phyloP scores from a whole-genome alignment of 2,329 filamentous ascomycete species.

The Monosporascus sp. region DNA sequence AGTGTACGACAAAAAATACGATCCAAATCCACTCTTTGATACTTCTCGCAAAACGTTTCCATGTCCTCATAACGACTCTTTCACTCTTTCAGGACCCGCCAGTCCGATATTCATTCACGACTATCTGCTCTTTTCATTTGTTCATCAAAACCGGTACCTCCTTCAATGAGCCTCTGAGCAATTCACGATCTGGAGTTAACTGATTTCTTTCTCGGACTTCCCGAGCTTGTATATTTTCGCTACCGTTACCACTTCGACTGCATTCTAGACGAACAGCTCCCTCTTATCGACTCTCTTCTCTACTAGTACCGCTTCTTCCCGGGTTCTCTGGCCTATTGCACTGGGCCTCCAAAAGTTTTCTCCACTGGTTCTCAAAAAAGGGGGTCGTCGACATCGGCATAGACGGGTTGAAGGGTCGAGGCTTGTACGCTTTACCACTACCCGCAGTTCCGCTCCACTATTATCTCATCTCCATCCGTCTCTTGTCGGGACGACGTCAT shows the following conservation, averaged over 20 bases:
- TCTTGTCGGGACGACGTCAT: slow-evolving; percentile 42
- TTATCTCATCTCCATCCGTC: slow-evolving; percentile 19
- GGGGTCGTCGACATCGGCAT: slow-evolving; percentile 20
- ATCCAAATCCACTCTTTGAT: slow-evolving; percentile 24
- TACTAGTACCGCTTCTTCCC: slow-evolving; percentile 2
- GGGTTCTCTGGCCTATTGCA: slow-evolving; percentile 17
- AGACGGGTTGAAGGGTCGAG: slow-evolving; percentile 21
- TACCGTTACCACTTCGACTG: slow-evolving; percentile 6
- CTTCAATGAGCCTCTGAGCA: slow-evolving; percentile 41
- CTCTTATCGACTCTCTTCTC: slow-evolving; percentile 2
- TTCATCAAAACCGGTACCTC: slow-evolving; percentile 32
- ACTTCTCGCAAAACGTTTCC: slow-evolving; percentile 25
- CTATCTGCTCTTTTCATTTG: slow-evolving; percentile 30
- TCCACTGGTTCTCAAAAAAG: slow-evolving; percentile 14
- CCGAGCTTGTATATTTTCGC: slow-evolving; percentile 27
- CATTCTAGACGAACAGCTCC: not conserved
- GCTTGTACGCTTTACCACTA: slow-evolving; percentile 23
- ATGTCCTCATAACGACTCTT: slow-evolving; percentile 41
- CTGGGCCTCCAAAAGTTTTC: slow-evolving; percentile 22
- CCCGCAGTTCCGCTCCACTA: slow-evolving; percentile 17
- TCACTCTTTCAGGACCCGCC: slow-evolving; percentile 27
- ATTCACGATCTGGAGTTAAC: slow-evolving; percentile 38
- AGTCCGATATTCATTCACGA: slow-evolving; percentile 26
- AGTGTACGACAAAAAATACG: slow-evolving; percentile 12
- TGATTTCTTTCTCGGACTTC: slow-evolving; percentile 23